Evolutionary conservation across 1,284 basidiomycete genomes (phyloP), one percentile per base, ranked within the genome.

Genomic region (Psilocybe mexicana): DNA sequence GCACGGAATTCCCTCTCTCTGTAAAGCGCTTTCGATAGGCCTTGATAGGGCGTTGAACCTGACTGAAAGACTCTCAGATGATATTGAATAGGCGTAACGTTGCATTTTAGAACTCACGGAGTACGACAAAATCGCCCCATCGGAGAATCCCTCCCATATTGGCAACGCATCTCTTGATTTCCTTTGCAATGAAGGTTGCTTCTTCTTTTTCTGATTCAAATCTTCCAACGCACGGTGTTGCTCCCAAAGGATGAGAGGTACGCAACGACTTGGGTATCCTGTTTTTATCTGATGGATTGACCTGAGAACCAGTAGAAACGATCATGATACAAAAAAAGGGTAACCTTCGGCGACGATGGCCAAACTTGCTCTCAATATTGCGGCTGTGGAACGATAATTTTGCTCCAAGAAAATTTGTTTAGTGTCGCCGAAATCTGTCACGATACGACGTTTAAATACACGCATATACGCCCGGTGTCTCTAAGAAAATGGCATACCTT

Each of bases 21-120:
- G 91, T 23, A 97, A 72, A 0, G 88, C 87, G 12, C 81, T 82
- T 73, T 96, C 94, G 46, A 96, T 81, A 0, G 79, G 76, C 30
- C 94, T 84, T 0, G 92, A 94, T 2, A 94, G 76, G 0, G 93
- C 90, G 69, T 91, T 94, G 70, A 88, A 94, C 26, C 94, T 85
- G 40, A 96, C 91, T 90, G 65, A 33, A 18, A 45, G 23, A 54
- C 18, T 48, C 14, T 54, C 30, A 44, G 36, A n/a, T 24, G 44
- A 33, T n/a, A 23, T 44, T 52, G 24, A 46, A 50, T 35, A 45
- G 42, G 25, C 23, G 4, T 46, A 52, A 49, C 36, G 2, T 25
- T 35, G 46, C 26, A 54, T 46, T 7, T 43, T 3, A 40, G 23
- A 45, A 76, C 88, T 71, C 64, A 93, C 91, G 73, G n/a, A 95